Evolutionary conservation across 495 filamentous ascomycete genomes (phyloP).

Genomic region (Evansstolkia leycettana): DNA sequence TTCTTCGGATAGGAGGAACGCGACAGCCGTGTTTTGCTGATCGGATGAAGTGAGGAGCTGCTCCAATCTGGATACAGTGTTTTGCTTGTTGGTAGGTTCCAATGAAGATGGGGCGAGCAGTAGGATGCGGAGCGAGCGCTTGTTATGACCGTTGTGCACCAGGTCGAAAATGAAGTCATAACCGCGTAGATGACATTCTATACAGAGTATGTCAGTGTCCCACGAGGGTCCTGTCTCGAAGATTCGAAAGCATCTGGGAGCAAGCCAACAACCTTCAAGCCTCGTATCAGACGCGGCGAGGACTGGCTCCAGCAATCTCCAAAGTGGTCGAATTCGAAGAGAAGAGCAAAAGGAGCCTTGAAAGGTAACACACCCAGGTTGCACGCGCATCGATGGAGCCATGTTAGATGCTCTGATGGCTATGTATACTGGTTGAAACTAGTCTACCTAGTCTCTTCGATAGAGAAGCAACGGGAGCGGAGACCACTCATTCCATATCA

Average conservation of each 20-base stretch:
- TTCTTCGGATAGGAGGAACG: constrained; percentile 37
- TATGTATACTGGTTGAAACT: too few species aligned
- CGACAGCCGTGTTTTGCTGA: constrained; percentile 28
- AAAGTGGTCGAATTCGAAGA: constrained; percentile 39
- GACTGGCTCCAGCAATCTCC: constrained; percentile 30
- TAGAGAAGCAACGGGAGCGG: too few species aligned
- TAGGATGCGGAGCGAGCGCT: constrained; percentile 29
- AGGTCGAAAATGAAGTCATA: constrained; percentile 12
- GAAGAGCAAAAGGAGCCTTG: constrained; percentile 39
- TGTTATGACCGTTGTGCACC: not conserved
- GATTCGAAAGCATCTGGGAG: too few species aligned
- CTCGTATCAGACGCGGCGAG: constrained; percentile 22
- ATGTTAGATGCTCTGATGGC: too few species aligned
- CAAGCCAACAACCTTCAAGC: constrained; percentile 37
- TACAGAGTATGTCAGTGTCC: too few species aligned
- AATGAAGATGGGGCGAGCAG: constrained; percentile 41
- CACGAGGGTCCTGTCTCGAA: too few species aligned
- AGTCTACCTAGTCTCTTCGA: too few species aligned
- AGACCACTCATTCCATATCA: too few species aligned
- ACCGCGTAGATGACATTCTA: constrained; percentile 2
- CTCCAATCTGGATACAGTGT: constrained; percentile 28
- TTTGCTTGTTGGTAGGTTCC: constrained; percentile 9
- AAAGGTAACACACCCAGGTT: not conserved
- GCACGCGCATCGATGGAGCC: too few species aligned
- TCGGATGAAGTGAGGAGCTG: constrained; percentile 29